A percentile compares a stretch with the other conserved stretches of the same genome.
Evolutionary conservation across 2,329 filamentous ascomycete species (phyloP).

Genomic region (Colletotrichum lentis): DNA sequence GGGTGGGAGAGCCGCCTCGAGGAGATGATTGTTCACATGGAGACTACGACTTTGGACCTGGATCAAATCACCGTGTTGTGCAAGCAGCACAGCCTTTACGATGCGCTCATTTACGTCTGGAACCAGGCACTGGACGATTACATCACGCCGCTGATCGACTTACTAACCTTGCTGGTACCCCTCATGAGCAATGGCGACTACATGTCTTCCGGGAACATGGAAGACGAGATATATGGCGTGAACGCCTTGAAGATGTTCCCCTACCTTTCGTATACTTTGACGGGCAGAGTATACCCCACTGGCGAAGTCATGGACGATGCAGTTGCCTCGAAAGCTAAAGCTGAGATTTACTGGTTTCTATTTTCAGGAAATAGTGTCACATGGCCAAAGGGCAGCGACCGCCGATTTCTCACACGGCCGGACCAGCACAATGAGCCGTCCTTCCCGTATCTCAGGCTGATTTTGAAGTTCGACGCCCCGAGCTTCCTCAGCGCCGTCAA

Average conservation of each 20-base stretch:
- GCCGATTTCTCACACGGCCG: slow-evolving; percentile 68
- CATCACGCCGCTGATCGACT: slow-evolving; percentile 86
- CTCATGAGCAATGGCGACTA: slow-evolving; percentile 65
- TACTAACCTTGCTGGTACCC: slow-evolving; percentile 73
- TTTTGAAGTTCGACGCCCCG: slow-evolving; percentile 87
- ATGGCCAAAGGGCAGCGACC: slow-evolving; percentile 74
- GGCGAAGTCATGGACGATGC: slow-evolving; percentile 77
- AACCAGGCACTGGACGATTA: slow-evolving; percentile 90
- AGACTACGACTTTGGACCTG: slow-evolving; percentile 89
- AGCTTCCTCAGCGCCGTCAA: slow-evolving; percentile 96
- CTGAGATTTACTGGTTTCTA: slow-evolving; percentile 89
- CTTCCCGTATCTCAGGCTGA: slow-evolving; percentile 84
- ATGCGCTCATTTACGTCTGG: slow-evolving; percentile 97
- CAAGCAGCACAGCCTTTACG: slow-evolving; percentile 90
- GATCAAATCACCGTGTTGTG: slow-evolving; percentile 91
- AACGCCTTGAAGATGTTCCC: slow-evolving; percentile 92
- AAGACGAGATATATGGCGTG: slow-evolving; percentile 68
- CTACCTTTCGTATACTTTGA: slow-evolving; percentile 90
- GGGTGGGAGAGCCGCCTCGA: slow-evolving; percentile 82
- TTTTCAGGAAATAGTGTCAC: slow-evolving; percentile 83
- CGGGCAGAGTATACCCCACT: slow-evolving; percentile 89
- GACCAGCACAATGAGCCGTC: slow-evolving; percentile 69
- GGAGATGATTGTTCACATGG: slow-evolving; percentile 92
- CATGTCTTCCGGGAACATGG: slow-evolving; percentile 61
- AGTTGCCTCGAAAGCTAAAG: slow-evolving; percentile 80